Base-by-base conservation (phyloP, 225 moss, liverwort and hornwort species). In the Rhytidiadelphus loreus region DNA sequence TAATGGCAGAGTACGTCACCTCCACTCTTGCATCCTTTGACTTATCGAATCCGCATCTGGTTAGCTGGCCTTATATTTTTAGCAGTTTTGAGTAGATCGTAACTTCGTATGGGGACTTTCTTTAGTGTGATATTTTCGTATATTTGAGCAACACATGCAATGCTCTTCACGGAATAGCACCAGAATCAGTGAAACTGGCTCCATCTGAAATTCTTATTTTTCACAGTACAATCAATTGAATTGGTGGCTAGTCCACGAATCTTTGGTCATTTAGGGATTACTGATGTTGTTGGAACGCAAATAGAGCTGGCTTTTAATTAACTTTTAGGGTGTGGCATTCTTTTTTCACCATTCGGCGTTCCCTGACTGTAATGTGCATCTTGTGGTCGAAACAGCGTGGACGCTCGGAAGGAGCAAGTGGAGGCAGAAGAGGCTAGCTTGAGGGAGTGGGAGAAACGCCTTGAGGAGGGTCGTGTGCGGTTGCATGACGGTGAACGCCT, bases 401-500 rank as follows among this genome's bases (percentile, higher is more conserved):
- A 95, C 84, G 99, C 97, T 58, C 92, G 95, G 74, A 99, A 96
- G 92, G 94, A 91, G 83, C 96, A 99, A 90, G 93, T 96, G 43
- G 93, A 94, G 39, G 92, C 93, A 58, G 97, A 99, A 88, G 93
- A 95, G 93, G 93, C 91, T 72, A 95, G 93, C 86, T 84, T 99
- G 90, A 95, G 94, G 81, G 95, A 95, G 50, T 97, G 96, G 99
- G 96, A 99, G 82, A 94, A 77, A 71, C 95, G 96, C 56, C 89
- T 97, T 32, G 95, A 97, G 81, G 99, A 97, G 89, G 97, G 97
- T 44, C 95, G 96, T 66, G 91, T 90, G 86, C 95, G 99, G 33
- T 92, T 99, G 82, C 95, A 96, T 81, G 99, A 99, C 48, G 99
- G 99, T 63, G 99, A 99, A 85, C 93, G 96, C 46, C 96, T 99